A percentile compares a stretch with the other conserved stretches of the same genome.
phyloP scores from a whole-genome alignment of 2,329 filamentous ascomycete genomes.

The Aspergillus brunneoviolaceus region DNA sequence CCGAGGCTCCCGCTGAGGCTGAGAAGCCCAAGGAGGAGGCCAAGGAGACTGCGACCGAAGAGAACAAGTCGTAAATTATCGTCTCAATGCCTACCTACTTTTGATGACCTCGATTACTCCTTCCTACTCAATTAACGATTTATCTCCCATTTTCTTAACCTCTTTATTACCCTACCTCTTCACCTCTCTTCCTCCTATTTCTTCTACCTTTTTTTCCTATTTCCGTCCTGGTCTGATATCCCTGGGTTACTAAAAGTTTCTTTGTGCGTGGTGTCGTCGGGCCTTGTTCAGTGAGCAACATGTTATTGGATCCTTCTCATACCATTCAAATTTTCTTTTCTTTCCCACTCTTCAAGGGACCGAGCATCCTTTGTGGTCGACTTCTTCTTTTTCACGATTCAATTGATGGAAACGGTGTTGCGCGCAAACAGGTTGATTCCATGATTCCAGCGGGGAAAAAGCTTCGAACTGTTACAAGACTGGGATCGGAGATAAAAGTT shows the following conservation, averaged over 20 bases:
- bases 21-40: slow-evolving; percentile 46
- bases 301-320: slow-evolving; percentile 19
- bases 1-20: slow-evolving; percentile 42
- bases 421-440: background rate
- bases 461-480: slow-evolving; percentile 1
- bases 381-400: background rate
- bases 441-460: background rate
- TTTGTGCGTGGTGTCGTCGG: slow-evolving; percentile 36
- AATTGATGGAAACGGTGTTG: background rate
- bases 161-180: slow-evolving; percentile 14
- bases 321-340: slow-evolving; percentile 5
- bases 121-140: slow-evolving; percentile 27
- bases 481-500: slow-evolving; percentile 25
- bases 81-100: slow-evolving; percentile 29
- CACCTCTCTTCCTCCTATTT: slow-evolving; percentile 18
- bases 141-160: slow-evolving; percentile 19
- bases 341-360: background rate
- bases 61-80: slow-evolving; percentile 41
- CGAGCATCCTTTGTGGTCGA: background rate
- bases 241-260: slow-evolving; percentile 44
- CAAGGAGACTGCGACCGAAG: slow-evolving; percentile 44
- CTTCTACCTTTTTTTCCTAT: slow-evolving; percentile 24
- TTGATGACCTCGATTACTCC: slow-evolving; percentile 35
- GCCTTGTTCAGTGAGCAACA: slow-evolving; percentile 35
- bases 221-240: slow-evolving; percentile 41